These are phyloP conservation scores for Fusarium verticillioides DNA, from an alignment of 2,329 filamentous ascomycete genomes.

Conservation along the genomic window DNA sequence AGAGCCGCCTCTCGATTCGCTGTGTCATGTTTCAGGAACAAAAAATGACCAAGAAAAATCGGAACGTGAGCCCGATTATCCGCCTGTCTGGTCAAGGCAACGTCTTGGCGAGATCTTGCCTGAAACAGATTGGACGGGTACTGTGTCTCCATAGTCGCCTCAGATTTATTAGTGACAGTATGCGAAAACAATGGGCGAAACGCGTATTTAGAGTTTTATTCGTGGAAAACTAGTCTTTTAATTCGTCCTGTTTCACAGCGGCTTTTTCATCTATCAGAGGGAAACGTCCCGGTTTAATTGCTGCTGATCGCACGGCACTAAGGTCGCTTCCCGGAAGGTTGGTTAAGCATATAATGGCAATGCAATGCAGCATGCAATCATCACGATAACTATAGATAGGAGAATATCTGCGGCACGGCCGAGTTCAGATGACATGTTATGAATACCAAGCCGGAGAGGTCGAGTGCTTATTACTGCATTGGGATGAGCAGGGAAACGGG, in stretches of 20 bases:
- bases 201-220: neutral
- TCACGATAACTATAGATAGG: neutral
- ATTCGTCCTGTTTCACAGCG: constrained; percentile 3
- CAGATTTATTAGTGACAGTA: constrained; percentile 5
- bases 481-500: neutral
- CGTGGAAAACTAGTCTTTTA: constrained; percentile 16
- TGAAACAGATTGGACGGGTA: constrained; percentile 13
- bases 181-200: neutral
- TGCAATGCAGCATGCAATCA: neutral
- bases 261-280: constrained; percentile 1
- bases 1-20: constrained; percentile 20
- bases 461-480: neutral
- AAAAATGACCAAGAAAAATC: constrained; percentile 3
- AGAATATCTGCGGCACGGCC: constrained; percentile 1
- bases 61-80: constrained; percentile 18
- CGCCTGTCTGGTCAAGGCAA: neutral
- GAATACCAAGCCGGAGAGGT: neutral
- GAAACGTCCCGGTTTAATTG: constrained; percentile 1
- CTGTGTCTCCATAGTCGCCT: neutral
- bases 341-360: constrained; percentile 10
- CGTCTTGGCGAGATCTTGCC: constrained; percentile 8
- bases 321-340: neutral
- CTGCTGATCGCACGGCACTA: neutral
- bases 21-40: constrained; percentile 20
- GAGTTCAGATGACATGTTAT: neutral